Evolutionary conservation across 2,329 filamentous ascomycete genomes (phyloP).

Genomic region (Decorospora gaudefroyi): DNA sequence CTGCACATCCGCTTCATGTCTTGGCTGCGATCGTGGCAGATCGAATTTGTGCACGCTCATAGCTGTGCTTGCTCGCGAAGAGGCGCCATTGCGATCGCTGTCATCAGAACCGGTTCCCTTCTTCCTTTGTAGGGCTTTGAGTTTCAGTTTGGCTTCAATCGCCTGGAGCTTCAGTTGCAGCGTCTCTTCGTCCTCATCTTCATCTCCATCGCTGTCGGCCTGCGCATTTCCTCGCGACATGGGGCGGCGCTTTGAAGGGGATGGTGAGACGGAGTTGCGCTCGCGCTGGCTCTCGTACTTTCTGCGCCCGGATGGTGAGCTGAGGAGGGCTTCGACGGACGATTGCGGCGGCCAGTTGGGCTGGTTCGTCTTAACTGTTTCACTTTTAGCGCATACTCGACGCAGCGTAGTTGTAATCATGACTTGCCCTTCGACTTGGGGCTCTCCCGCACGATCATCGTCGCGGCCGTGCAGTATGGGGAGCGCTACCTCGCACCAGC

Average conservation of each 20-base stretch:
- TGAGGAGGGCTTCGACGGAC: slow-evolving; percentile 64
- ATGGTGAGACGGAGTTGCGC: slow-evolving; percentile 61
- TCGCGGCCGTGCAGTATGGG: slow-evolving; percentile 27
- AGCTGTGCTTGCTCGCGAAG: slow-evolving; percentile 37
- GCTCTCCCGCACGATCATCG: slow-evolving; percentile 55
- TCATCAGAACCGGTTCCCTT: slow-evolving; percentile 40
- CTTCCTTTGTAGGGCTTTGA: slow-evolving; percentile 79
- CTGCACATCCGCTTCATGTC: slow-evolving; percentile 58
- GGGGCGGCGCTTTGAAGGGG: slow-evolving; percentile 58
- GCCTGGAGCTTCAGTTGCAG: slow-evolving; percentile 83
- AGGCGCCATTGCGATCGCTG: slow-evolving; percentile 26
- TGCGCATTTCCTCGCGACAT: slow-evolving; percentile 23
- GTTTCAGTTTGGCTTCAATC: slow-evolving; percentile 82
- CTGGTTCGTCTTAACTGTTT: slow-evolving; percentile 45
- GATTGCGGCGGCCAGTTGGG: slow-evolving; percentile 66
- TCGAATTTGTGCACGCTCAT: slow-evolving; percentile 29
- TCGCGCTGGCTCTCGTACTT: slow-evolving; percentile 68
- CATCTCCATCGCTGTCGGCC: slow-evolving; percentile 44
- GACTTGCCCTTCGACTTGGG: slow-evolving; percentile 50
- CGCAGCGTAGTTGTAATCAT: background rate
- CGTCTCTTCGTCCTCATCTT: slow-evolving; percentile 85
- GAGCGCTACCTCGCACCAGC: slow-evolving; percentile 17
- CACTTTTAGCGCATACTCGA: slow-evolving; percentile 20
- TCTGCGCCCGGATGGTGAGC: slow-evolving; percentile 77
- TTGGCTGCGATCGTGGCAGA: slow-evolving; percentile 28